phyloP scores from a whole-genome alignment of 2,329 filamentous ascomycete species.

The Epichloe coenophiala region DNA sequence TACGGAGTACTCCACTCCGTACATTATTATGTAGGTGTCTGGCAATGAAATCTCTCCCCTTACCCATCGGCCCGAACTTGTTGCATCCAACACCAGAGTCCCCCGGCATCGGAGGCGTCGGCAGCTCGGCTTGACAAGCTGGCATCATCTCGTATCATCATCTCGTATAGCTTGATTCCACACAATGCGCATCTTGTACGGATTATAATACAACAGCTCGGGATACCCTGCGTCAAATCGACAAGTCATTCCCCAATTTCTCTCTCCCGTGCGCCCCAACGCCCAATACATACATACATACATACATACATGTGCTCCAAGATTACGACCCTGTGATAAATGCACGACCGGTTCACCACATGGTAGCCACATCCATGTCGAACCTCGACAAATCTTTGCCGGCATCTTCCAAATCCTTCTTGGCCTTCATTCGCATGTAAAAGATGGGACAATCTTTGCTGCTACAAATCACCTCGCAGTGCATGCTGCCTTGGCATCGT shows the following conservation, averaged over 20 bases:
- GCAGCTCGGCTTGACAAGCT: background rate
- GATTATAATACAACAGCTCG: background rate
- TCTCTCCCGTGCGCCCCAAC: background rate
- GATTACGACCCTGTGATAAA: background rate
- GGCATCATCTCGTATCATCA: background rate
- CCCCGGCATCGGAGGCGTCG: background rate
- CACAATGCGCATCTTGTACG: background rate
- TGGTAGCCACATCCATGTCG: constrained; percentile 67
- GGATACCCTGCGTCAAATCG: background rate
- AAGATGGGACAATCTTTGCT: constrained; percentile 47
- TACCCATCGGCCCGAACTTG: background rate
- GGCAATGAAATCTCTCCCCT: background rate
- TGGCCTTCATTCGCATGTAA: constrained; percentile 99
- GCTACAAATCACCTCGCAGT: constrained; percentile 95
- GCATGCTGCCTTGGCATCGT: constrained; percentile 52
- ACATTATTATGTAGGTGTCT: too few relatives aligned
- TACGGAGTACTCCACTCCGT: too few relatives aligned
- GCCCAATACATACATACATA: background rate
- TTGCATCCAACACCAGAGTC: background rate
- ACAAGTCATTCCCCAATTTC: background rate
- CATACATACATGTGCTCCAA: background rate
- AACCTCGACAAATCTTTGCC: constrained; percentile 84
- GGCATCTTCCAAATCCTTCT: constrained; percentile 94
- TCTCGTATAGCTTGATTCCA: too few relatives aligned
- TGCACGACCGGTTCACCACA: constrained; percentile 26